Evolutionary conservation across 2,329 filamentous ascomycete species (phyloP).

Genomic region (Beauveria rudraprayagi): DNA sequence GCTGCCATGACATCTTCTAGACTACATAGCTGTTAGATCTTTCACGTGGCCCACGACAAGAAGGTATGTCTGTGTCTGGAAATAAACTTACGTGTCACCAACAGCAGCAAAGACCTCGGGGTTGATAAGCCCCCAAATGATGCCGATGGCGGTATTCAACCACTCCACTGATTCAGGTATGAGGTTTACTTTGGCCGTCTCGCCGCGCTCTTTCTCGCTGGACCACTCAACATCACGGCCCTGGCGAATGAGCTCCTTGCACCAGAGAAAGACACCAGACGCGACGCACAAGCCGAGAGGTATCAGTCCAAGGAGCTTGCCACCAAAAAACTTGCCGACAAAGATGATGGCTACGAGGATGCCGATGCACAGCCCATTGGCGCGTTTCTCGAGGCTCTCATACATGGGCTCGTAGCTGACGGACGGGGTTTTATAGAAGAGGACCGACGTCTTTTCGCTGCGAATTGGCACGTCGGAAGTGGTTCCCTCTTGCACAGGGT

Average conservation of each 20-base stretch:
- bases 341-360: slow-evolving; percentile 69
- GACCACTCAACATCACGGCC: slow-evolving; percentile 82
- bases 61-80: too few relatives aligned
- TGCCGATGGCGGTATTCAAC: slow-evolving; percentile 82
- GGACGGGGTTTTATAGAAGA: slow-evolving; percentile 90
- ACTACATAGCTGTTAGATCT: slow-evolving; percentile 19
- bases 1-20: slow-evolving; percentile 86
- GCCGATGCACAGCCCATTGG: slow-evolving; percentile 59
- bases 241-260: slow-evolving; percentile 75
- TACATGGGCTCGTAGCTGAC: slow-evolving; percentile 89
- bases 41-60: not conserved
- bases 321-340: slow-evolving; percentile 72
- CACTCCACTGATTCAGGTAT: slow-evolving; percentile 91
- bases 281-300: slow-evolving; percentile 63
- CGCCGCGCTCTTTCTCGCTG: slow-evolving; percentile 74
- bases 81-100: slow-evolving; percentile 60
- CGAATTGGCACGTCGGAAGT: slow-evolving; percentile 94
- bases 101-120: slow-evolving; percentile 90
- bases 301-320: slow-evolving; percentile 65
- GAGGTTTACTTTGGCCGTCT: slow-evolving; percentile 79
- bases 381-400: slow-evolving; percentile 62
- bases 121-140: slow-evolving; percentile 87
- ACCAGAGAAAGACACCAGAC: slow-evolving; percentile 80
- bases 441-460: slow-evolving; percentile 91
- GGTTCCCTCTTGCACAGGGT: slow-evolving; percentile 70